Percentiles rank a stretch among this genome's conserved stretches.
These are phyloP conservation scores for Chenopodium formosanum DNA, from an alignment of 148 eudicot species.

Conservation along the genomic window DNA sequence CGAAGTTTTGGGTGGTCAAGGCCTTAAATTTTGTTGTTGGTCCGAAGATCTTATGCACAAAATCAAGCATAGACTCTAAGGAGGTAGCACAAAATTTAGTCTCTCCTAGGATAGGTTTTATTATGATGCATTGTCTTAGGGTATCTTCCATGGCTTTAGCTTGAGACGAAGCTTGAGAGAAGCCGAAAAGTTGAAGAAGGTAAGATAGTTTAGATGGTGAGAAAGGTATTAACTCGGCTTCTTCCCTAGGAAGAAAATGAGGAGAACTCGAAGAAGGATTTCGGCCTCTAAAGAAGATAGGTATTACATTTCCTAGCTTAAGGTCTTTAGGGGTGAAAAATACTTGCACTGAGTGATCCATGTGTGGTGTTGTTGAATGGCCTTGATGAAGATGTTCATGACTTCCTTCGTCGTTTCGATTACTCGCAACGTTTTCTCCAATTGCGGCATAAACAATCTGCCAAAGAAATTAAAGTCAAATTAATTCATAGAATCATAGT, in stretches of 20 bases:
- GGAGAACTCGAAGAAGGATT: conserved; percentile 31
- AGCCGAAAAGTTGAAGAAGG: conserved; percentile 37
- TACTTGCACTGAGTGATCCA: conserved; percentile 41
- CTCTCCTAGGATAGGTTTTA: conserved; percentile 49
- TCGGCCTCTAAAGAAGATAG: conserved; percentile 36
- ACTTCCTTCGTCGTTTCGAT: too few species aligned
- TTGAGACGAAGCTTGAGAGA: conserved; percentile 39
- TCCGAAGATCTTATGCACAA: conserved; percentile 36
- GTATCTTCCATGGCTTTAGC: conserved; percentile 57
- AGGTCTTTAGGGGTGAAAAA: conserved; percentile 50
- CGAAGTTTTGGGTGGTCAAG: conserved; percentile 31
- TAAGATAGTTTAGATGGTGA: conserved; percentile 28
- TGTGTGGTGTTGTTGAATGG: conserved; percentile 33
- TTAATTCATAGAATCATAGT: too few species aligned
- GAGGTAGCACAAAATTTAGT: conserved; percentile 59
- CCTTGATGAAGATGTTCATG: background rate
- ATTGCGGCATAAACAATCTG: background rate
- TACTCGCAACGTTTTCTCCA: background rate
- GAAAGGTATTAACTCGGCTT: conserved; percentile 50
- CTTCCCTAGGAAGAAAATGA: conserved; percentile 42
- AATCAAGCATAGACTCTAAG: conserved; percentile 55
- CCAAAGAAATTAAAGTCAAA: background rate
- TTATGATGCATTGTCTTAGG: conserved; percentile 41
- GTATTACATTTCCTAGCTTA: conserved; percentile 35
- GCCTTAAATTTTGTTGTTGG: conserved; percentile 19